Percentiles rank a stretch among this genome's conserved stretches.
phyloP scores from a whole-genome alignment of 495 filamentous ascomycete species.

The Neurospora tetraspora region DNA sequence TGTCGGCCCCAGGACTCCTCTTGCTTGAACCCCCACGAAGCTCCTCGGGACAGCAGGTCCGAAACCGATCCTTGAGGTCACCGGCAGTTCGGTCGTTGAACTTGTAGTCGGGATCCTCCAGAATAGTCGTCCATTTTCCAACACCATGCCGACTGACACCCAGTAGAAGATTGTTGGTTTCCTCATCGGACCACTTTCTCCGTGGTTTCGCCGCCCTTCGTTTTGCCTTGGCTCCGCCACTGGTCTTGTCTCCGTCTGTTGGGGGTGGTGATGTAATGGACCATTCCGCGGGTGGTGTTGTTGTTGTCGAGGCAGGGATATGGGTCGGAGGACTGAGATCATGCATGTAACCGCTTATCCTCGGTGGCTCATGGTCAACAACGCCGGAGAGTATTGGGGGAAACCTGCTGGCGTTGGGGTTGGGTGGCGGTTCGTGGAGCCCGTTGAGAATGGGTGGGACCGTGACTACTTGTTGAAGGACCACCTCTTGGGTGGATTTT shows the following conservation, averaged over 20 bases:
- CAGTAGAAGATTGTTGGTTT: conserved; percentile 64
- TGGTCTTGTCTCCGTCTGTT: conserved; percentile 12
- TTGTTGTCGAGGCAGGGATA: neutral
- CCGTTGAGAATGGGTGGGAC: conserved; percentile 59
- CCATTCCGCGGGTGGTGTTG: neutral
- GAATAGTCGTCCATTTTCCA: conserved; percentile 78
- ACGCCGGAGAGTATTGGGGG: conserved; percentile 55
- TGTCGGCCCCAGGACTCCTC: conserved; percentile 6
- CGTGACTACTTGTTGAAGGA: neutral
- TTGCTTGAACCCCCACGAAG: conserved; percentile 28
- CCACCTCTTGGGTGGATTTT: conserved; percentile 38
- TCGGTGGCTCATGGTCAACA: conserved; percentile 29
- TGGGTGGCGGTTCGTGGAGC: conserved; percentile 66
- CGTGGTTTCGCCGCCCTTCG: conserved; percentile 36
- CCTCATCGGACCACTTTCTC: conserved; percentile 73
- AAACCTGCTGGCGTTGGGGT: conserved; percentile 62
- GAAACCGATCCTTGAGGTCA: conserved; percentile 80
- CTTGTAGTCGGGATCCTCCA: conserved; percentile 60
- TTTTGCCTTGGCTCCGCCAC: conserved; percentile 26
- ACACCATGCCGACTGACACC: conserved; percentile 76
- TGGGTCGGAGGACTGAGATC: conserved; percentile 15
- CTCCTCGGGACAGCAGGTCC: conserved; percentile 62
- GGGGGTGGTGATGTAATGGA: neutral
- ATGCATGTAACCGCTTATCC: conserved; percentile 9
- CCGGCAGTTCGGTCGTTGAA: conserved; percentile 70